Evolutionary conservation across 805 yeast species (phyloP).

Genomic region (Zygotorulaspora chibaensis): DNA sequence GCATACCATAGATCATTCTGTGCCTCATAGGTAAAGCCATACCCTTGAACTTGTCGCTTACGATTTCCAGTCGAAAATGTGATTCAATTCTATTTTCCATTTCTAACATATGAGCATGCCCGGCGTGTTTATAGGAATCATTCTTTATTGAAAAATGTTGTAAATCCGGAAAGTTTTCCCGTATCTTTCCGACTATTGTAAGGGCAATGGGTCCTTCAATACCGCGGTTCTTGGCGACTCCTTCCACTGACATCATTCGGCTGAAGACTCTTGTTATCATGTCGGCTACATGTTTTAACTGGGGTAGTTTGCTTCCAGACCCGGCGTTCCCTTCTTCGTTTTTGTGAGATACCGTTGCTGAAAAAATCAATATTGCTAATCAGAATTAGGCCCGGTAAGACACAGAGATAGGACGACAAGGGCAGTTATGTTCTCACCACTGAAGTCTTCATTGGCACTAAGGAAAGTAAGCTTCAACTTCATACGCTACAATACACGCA

Average conservation of each 20-base stretch:
- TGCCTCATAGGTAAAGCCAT: constrained; percentile 70
- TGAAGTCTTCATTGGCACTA: neutral
- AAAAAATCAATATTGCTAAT: too few species aligned
- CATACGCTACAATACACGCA: constrained; percentile 18
- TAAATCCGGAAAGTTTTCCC: constrained; percentile 38
- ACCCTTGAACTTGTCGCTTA: constrained; percentile 65
- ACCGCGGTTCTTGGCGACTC: constrained; percentile 18
- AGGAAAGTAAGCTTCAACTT: neutral
- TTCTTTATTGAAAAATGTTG: constrained; percentile 52
- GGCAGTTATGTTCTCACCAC: neutral
- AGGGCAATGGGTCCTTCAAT: constrained; percentile 44
- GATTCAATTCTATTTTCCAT: constrained; percentile 71
- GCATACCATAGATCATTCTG: constrained; percentile 60
- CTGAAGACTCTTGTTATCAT: constrained; percentile 10
- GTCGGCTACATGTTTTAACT: too few species aligned
- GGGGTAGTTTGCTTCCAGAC: too few species aligned
- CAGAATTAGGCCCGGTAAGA: too few species aligned
- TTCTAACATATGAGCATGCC: constrained; percentile 76
- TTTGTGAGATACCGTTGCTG: too few species aligned
- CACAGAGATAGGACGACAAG: neutral
- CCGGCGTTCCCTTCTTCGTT: too few species aligned
- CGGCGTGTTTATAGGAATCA: constrained; percentile 85
- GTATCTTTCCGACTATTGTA: constrained; percentile 44
- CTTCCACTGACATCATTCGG: constrained; percentile 13
- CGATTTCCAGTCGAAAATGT: constrained; percentile 73